These are phyloP conservation scores for Abrus precatorius DNA, from an alignment of 306 rosid species.

Conservation along the genomic window DNA sequence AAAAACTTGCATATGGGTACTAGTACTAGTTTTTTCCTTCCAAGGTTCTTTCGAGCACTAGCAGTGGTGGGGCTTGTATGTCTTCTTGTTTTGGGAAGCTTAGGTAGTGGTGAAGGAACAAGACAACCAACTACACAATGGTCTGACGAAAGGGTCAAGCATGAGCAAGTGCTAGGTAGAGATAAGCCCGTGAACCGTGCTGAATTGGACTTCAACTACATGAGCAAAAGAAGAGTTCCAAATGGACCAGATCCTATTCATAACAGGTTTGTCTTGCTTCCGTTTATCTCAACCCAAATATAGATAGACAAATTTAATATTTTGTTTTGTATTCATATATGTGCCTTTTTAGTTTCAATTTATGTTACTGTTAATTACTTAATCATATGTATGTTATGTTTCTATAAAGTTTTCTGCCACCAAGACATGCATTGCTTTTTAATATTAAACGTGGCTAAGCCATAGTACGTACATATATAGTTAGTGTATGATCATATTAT, in stretches of 20 bases:
- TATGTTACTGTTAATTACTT: constrained; percentile 14
- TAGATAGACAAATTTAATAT: not conserved
- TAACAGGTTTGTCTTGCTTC: constrained; percentile 72
- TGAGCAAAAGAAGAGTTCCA: constrained; percentile 93
- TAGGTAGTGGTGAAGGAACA: constrained; percentile 48
- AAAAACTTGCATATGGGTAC: constrained; percentile 50
- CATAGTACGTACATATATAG: not conserved
- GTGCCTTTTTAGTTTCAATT: constrained; percentile 4
- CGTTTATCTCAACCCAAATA: not conserved
- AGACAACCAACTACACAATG: constrained; percentile 38
- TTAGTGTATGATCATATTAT: not conserved
- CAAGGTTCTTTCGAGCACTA: constrained; percentile 59
- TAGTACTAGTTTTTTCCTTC: constrained; percentile 47
- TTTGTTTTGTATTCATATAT: not conserved
- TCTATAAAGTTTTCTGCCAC: not conserved
- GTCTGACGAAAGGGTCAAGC: constrained; percentile 41
- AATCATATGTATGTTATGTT: not conserved
- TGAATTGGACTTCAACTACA: constrained; percentile 69
- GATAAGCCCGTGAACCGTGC: constrained; percentile 58
- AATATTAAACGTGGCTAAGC: not conserved
- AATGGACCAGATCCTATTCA: constrained; percentile 97
- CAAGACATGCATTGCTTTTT: constrained; percentile 10
- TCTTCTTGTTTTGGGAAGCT: constrained; percentile 62
- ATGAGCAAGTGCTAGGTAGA: constrained; percentile 45
- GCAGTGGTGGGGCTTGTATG: constrained; percentile 63